Conservation (phyloP, 2,329 filamentous ascomycete genomes). For the Sporothrix phasma region DNA sequence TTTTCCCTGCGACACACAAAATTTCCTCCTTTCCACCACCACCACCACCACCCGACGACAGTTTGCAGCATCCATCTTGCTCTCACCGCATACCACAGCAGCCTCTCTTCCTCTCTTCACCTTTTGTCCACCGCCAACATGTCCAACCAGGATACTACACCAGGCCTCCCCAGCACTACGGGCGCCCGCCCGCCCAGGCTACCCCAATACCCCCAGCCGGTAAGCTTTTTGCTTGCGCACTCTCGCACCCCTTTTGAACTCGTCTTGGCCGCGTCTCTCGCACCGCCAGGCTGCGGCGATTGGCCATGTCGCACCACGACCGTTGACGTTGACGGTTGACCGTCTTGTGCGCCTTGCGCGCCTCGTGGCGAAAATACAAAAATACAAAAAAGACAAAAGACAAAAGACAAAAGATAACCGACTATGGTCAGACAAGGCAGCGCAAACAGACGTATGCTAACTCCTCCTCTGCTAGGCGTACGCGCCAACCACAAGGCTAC, state of each 20-base stretch:
- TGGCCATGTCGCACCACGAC: too few species aligned
- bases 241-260: neutral
- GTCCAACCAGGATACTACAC: constrained; percentile 30
- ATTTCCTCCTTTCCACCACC: neutral
- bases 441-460: neutral
- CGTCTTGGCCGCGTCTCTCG: too few species aligned
- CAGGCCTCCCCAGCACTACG: constrained; percentile 24
- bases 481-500: constrained; percentile 29
- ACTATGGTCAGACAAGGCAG: too few species aligned
- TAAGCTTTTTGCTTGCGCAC: constrained; percentile 23
- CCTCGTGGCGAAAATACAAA: too few species aligned
- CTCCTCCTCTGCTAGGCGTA: constrained; percentile 5
- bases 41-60: neutral
- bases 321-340: too few species aligned
- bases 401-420: neutral
- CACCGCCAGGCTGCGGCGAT: neutral
- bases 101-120: neutral
- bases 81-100: neutral
- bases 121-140: constrained; percentile 23
- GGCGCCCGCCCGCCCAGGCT: constrained; percentile 21
- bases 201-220: constrained; percentile 35
- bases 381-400: neutral
- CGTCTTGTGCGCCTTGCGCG: too few species aligned
- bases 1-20: neutral
- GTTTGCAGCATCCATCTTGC: neutral